These are phyloP conservation scores for Allantophomopsis lycopodina DNA, from an alignment of 2,329 filamentous ascomycete genomes.

Conservation along the genomic window DNA sequence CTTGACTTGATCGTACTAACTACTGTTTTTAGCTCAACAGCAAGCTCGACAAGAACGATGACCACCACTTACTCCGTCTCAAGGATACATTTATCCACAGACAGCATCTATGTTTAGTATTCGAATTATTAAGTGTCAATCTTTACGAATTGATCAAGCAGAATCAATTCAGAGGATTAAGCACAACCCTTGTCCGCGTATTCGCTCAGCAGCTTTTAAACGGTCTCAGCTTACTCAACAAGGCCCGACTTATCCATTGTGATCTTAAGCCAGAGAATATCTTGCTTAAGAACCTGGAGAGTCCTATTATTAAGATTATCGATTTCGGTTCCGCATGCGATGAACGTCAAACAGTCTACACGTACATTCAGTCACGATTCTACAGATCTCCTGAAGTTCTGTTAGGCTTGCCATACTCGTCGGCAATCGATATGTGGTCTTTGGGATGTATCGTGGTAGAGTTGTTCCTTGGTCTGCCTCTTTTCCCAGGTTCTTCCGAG, in stretches of 20 bases:
- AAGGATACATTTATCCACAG: conserved; percentile 98
- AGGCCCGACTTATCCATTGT: conserved; percentile 93
- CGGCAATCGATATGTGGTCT: conserved; percentile 99
- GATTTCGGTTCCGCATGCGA: conserved; percentile 98
- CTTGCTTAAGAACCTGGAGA: conserved; percentile 91
- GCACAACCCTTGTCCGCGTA: conserved; percentile 90
- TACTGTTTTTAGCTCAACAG: conserved; percentile 66
- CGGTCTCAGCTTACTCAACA: conserved; percentile 82
- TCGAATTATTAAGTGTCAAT: conserved; percentile 93
- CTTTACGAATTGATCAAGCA: conserved; percentile 98
- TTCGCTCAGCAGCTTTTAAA: conserved; percentile 96
- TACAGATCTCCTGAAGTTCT: conserved; percentile 95
- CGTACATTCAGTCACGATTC: conserved; percentile 96
- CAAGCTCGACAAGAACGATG: conserved; percentile 98
- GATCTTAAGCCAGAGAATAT: conserved; percentile 98
- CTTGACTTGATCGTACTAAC: background rate
- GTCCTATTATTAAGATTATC: conserved; percentile 99
- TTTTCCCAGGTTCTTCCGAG: conserved; percentile 95
- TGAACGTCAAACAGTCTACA: conserved; percentile 96
- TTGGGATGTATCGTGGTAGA: conserved; percentile 97
- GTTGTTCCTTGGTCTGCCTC: conserved; percentile 81
- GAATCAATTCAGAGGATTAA: conserved; percentile 94
- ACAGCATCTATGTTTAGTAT: conserved; percentile 92
- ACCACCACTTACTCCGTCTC: conserved; percentile 84
- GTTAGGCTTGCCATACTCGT: conserved; percentile 91